Evolutionary conservation across 345 rosid species (phyloP), one percentile per base, ranked within the genome.

Genomic region (Excoecaria agallocha): DNA sequence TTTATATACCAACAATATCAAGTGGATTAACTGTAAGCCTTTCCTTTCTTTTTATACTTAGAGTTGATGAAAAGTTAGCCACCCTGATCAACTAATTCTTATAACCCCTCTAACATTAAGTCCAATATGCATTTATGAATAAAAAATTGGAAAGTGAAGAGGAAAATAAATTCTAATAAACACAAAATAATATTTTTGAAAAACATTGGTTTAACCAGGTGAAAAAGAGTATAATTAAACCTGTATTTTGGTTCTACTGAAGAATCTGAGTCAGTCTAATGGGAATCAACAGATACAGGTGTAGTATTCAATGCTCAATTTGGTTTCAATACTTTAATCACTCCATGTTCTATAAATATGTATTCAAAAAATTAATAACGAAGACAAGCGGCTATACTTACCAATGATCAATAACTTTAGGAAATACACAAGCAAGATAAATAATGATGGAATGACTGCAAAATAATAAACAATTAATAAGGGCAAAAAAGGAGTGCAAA

Each of bases 231-330:
- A 43, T 6, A 43, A 60, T 13, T 8, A 19, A 64, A 64, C 97
- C 94, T 90, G 82, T 82, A 88, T 78, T 85, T 86, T 22, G 93
- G 87, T 66, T 81, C 84, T 76, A 66, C 73, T 9, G 83, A 39
- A 10, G 50, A 41, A 22, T n/a, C 19, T 6, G 22, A 17, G 6
- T 8, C 68, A 0, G 3, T 19, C 30, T 64, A 25, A 41, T n/a
- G 24, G 15, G 68, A 19, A 64, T 24, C 24, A 10, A 64, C 50
- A 8, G 68, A 64, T 41, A 3, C 2, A 45, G 74, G 49, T 45
- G 30, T 30, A 11, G 76, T 66, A 61, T 70, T 71, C 24, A 84
- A 39, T 5, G 84, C 72, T 25, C 74, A 49, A 52, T 70, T 74
- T 37, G 80, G 69, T 20, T 80, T 8, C 20, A 41, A 41, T n/a